phyloP scores from a whole-genome alignment of 2,329 filamentous ascomycete genomes.

The Cercospora sesami region DNA sequence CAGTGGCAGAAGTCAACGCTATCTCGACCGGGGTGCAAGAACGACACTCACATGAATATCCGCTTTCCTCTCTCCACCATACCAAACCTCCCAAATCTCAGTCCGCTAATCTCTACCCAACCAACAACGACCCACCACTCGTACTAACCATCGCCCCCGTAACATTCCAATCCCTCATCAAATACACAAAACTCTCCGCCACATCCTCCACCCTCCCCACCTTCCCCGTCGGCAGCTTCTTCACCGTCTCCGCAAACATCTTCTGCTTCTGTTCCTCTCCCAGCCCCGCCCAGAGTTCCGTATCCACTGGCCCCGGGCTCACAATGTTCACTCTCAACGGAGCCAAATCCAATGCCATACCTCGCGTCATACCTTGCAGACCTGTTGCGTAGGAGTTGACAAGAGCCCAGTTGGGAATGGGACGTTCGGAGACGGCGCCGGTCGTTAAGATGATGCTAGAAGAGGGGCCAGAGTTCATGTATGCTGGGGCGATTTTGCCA shows the following conservation, averaged over 20 bases:
- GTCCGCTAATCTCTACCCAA: too few relatives aligned
- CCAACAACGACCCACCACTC: slow-evolving; percentile 32
- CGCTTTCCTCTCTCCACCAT: too few relatives aligned
- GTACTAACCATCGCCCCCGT: slow-evolving; percentile 48
- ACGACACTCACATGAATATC: not conserved
- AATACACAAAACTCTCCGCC: slow-evolving; percentile 51
- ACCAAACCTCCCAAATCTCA: too few relatives aligned
- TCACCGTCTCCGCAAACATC: slow-evolving; percentile 31
- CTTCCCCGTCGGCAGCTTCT: slow-evolving; percentile 39
- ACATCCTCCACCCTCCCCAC: slow-evolving; percentile 46
- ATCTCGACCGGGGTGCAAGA: too few relatives aligned
- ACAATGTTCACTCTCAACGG: slow-evolving; percentile 66
- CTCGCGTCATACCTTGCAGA: slow-evolving; percentile 55
- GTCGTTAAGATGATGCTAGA: slow-evolving; percentile 60
- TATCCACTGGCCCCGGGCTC: slow-evolving; percentile 54
- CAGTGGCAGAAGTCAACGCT: too few relatives aligned
- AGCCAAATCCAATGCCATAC: slow-evolving; percentile 62
- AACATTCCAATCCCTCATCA: slow-evolving; percentile 50
- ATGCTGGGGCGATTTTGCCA: slow-evolving; percentile 51
- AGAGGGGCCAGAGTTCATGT: slow-evolving; percentile 45
- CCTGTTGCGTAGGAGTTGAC: slow-evolving; percentile 53
- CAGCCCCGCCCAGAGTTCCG: slow-evolving; percentile 44
- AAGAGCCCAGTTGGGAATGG: slow-evolving; percentile 54
- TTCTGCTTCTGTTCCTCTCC: slow-evolving; percentile 32
- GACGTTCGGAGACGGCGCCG: slow-evolving; percentile 54